These are phyloP conservation scores for Ceratocystis destructans DNA, from an alignment of 2,329 filamentous ascomycete species.

Conservation along the genomic window DNA sequence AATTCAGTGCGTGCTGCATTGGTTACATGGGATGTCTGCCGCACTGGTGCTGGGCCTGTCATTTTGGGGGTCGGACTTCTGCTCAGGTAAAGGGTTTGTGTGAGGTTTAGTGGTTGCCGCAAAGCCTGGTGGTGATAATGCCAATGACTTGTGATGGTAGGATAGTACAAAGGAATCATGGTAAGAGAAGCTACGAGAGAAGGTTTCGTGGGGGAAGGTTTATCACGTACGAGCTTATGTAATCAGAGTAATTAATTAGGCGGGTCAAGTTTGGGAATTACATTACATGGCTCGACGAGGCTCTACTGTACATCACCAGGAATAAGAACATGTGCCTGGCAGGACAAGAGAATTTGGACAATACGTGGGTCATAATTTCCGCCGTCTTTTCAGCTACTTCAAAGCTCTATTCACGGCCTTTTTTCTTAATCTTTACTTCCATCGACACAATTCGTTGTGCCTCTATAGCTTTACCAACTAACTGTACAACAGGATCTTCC, in stretches of 20 bases:
- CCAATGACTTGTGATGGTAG: background rate
- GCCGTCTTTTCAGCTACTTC: too few species aligned
- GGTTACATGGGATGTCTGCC: background rate
- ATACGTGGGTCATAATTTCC: background rate
- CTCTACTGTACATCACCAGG: background rate
- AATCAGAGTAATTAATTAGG: background rate
- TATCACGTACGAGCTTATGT: background rate
- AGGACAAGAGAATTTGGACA: too few species aligned
- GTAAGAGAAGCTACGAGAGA: background rate
- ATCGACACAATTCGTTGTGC: too few species aligned
- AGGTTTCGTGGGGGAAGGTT: background rate
- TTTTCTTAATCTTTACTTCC: too few species aligned
- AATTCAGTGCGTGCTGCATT: constrained; percentile 25
- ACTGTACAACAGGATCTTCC: too few species aligned
- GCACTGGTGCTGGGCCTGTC: background rate
- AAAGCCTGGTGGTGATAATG: background rate
- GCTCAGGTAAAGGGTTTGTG: background rate
- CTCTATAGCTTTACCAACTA: too few species aligned
- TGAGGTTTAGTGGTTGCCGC: background rate
- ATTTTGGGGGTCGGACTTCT: background rate
- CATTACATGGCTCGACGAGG: background rate
- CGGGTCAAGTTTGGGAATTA: background rate
- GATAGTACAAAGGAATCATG: background rate
- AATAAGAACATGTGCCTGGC: background rate
- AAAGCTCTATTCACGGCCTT: too few species aligned